A percentile compares a stretch with the other conserved stretches of the same genome.
phyloP scores from a whole-genome alignment of 208 protist genomes.

The Crithidia thermophila region DNA sequence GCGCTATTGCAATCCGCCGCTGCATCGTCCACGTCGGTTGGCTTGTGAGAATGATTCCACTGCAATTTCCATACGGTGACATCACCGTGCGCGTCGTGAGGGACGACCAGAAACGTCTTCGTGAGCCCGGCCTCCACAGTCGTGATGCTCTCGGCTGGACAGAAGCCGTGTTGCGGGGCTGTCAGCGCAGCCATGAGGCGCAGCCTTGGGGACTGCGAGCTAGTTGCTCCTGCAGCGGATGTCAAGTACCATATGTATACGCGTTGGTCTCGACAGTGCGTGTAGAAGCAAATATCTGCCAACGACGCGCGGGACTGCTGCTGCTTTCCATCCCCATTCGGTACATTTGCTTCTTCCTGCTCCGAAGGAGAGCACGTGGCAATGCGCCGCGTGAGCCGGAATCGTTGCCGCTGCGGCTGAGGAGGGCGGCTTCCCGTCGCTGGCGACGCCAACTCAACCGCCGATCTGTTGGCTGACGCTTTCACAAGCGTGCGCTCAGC shows the following conservation, averaged over 20 bases:
- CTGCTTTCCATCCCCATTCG: background rate
- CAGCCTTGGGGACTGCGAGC: background rate
- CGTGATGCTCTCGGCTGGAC: constrained; percentile 40
- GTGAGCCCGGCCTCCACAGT: background rate
- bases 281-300: constrained; percentile 78
- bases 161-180: constrained; percentile 81
- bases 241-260: constrained; percentile 66
- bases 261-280: constrained; percentile 76
- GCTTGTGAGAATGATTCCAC: no score
- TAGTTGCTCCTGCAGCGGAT: background rate
- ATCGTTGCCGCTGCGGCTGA: constrained; percentile 30
- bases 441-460: background rate
- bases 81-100: constrained; percentile 55
- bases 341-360: background rate
- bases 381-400: constrained; percentile 27
- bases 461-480: background rate
- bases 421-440: background rate
- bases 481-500: background rate
- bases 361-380: background rate
- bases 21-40: no score
- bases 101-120: constrained; percentile 40
- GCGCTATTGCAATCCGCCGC: no score
- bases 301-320: no score
- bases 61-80: constrained; percentile 37
- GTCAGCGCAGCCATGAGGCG: constrained; percentile 46